phyloP scores from a whole-genome alignment of 352 stramenopile genomes.

The Globisporangium barbulae region DNA sequence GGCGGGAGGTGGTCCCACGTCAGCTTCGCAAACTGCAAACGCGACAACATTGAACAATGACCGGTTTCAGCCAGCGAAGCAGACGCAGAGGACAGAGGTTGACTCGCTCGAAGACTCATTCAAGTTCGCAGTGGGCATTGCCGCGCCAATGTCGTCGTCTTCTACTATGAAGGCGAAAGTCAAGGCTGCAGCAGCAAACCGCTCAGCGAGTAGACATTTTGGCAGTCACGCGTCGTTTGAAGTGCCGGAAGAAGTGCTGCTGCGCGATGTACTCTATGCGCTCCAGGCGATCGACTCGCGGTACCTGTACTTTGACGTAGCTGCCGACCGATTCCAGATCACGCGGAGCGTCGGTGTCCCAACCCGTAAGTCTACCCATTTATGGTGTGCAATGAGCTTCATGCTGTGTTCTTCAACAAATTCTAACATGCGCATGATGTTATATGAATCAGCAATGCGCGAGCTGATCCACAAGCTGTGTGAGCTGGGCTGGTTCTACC shows the following conservation, averaged over 20 bases:
- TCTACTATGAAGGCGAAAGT: slow-evolving; percentile 26
- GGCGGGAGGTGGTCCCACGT: neutral
- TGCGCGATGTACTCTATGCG: slow-evolving; percentile 90
- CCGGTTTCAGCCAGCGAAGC: slow-evolving; percentile 3
- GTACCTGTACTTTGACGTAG: slow-evolving; percentile 83
- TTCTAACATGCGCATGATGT: neutral
- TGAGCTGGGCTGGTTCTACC: slow-evolving; percentile 90
- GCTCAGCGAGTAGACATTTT: slow-evolving; percentile 10
- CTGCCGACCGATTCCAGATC: slow-evolving; percentile 79
- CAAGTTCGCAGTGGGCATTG: slow-evolving; percentile 70
- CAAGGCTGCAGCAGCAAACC: slow-evolving; percentile 10
- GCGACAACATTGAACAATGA: slow-evolving; percentile 11
- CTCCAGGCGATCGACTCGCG: slow-evolving; percentile 92
- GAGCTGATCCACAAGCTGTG: slow-evolving; percentile 81
- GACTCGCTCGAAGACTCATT: slow-evolving; percentile 78
- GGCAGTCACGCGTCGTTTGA: slow-evolving; percentile 44
- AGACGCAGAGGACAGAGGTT: slow-evolving; percentile 30
- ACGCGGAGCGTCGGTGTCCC: slow-evolving; percentile 68
- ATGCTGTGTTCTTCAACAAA: too few species aligned
- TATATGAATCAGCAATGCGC: slow-evolving; percentile 55
- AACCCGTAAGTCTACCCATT: slow-evolving; percentile 47
- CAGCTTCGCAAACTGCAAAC: neutral
- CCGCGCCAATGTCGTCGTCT: slow-evolving; percentile 14
- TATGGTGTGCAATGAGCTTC: too few species aligned
- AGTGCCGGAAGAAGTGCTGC: slow-evolving; percentile 84